phyloP scores from a whole-genome alignment of 2,329 filamentous ascomycete species.

The Rhynchosporium secalis region DNA sequence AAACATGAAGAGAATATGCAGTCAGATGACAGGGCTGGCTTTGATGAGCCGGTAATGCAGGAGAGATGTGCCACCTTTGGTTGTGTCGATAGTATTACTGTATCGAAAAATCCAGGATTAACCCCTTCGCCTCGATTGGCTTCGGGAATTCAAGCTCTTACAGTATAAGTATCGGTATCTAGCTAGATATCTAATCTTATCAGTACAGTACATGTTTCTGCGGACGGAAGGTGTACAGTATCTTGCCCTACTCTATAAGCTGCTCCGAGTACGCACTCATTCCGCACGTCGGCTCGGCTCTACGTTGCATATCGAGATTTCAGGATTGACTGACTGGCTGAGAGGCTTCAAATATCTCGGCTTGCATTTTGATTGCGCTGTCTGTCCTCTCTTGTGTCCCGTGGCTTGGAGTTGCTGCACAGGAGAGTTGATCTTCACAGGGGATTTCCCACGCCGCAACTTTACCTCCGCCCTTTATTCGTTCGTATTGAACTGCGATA shows the following conservation, averaged over 20 bases:
- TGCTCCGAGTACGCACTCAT: neutral
- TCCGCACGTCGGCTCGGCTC: neutral
- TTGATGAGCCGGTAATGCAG: neutral
- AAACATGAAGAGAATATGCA: neutral
- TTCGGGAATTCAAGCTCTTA: too few relatives aligned
- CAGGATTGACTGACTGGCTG: slow-evolving; percentile 4
- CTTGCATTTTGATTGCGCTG: neutral
- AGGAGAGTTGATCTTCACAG: slow-evolving; percentile 13
- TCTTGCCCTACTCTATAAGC: neutral
- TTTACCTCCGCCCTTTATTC: neutral
- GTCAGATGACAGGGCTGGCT: neutral
- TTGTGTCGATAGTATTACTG: neutral
- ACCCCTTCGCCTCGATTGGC: too few relatives aligned
- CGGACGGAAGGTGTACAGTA: neutral
- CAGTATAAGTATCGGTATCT: too few relatives aligned
- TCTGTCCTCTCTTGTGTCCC: neutral
- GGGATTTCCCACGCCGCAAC: neutral
- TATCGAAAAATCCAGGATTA: neutral
- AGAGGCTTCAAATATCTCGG: neutral
- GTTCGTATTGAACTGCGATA: neutral
- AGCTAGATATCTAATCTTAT: too few relatives aligned
- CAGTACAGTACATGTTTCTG: too few relatives aligned
- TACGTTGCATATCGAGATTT: neutral
- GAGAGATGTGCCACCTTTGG: neutral
- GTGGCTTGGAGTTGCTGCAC: slow-evolving; percentile 1